Base-by-base conservation (phyloP, 495 filamentous ascomycete genomes). In the Gamarada debralockiae region DNA sequence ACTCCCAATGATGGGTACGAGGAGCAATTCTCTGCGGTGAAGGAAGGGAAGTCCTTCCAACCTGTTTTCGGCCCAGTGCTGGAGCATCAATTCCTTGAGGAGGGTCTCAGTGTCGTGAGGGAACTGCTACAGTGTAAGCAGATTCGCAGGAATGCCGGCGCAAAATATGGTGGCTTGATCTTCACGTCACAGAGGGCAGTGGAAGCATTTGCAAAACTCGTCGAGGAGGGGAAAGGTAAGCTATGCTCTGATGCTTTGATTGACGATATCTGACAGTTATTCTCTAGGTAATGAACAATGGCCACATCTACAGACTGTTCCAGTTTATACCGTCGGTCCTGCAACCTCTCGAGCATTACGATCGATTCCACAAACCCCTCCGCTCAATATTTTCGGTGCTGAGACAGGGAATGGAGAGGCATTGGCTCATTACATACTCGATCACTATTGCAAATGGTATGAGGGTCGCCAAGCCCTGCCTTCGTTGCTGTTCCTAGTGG, bases 101-200 rank as follows among this genome's bases (percentile, higher is more conserved):
- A 61, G 2, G 75, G 75, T 0, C 61, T 79, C 64, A 53, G 62
- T 40, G 59, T 56, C 25, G 62, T 80, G 17, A 56, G 66, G 37
- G 25, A 38, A 2, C 48, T 73, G 3, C 61, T 81, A 24, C 48
- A 56, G n/a, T 56, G 53, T 17, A 61, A 58, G 21, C 41, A 55
- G n/a, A 73, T 79, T 51, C 33, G 41, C 7, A 38, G 36, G 9
- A 33, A 17, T 4, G 15, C 47, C 0, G 50, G 29, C 4, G 23
- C 22, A 12, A 65, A 59, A 29, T 95, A 95, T 67, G 89, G 90
- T 12, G 92, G 89, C 1, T 64, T 97, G 45, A 87, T 97, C 42
- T 95, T 98, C 66, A 98, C 93, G 0, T 95, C 89, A 15, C 95
- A 97, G 64, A 81, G 95, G 17, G 88, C 93, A 5, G 93, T 96